Percentiles rank a stretch among this genome's conserved stretches.
phyloP scores from a whole-genome alignment of 306 rosid species.

The Canavalia ensiformis region DNA sequence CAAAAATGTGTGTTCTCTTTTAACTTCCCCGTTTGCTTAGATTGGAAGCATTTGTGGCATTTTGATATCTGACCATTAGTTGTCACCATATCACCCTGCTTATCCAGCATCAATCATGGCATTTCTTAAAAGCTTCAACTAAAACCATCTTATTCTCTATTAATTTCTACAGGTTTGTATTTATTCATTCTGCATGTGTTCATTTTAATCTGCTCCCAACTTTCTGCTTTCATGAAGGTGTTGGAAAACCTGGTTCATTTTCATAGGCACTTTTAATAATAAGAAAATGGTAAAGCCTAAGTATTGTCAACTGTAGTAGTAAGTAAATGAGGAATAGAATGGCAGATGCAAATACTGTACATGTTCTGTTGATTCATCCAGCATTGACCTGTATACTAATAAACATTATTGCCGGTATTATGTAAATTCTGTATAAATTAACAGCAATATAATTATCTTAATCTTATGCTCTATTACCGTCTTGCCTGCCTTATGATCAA shows the following conservation, averaged over 20 bases:
- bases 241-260: constrained; percentile 6
- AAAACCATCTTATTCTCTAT: background rate
- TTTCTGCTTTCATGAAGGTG: constrained; percentile 17
- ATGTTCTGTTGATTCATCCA: constrained; percentile 9
- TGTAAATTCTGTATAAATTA: background rate
- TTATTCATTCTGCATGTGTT: background rate
- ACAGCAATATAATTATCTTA: background rate
- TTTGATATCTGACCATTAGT: too few species aligned
- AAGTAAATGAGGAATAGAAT: constrained; percentile 13
- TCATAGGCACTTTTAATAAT: constrained; percentile 12
- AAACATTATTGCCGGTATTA: constrained; percentile 9
- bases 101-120: background rate
- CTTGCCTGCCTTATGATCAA: constrained; percentile 17
- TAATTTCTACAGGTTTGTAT: background rate
- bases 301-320: constrained; percentile 20
- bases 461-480: constrained; percentile 3
- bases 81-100: background rate
- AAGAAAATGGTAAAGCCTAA: constrained; percentile 13
- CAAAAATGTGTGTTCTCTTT: too few species aligned
- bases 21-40: too few species aligned
- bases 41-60: too few species aligned
- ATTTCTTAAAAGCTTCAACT: background rate
- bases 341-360: constrained; percentile 3
- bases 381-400: constrained; percentile 30
- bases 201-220: constrained; percentile 3